Evolutionary conservation across 768 basidiomycete species (phyloP).

Genomic region (Serendipita sp.): DNA sequence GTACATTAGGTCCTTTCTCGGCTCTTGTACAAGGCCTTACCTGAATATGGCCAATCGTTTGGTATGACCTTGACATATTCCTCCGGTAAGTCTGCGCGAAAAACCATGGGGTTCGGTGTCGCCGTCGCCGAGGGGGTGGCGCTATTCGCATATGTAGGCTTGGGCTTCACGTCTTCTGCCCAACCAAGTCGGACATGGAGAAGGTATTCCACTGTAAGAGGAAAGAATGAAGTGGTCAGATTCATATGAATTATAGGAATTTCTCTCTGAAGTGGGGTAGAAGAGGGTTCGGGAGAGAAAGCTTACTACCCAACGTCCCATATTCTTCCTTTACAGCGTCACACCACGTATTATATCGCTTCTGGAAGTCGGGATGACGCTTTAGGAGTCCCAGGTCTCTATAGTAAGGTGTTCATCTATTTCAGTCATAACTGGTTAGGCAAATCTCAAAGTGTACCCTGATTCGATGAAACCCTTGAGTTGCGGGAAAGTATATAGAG

Average conservation of each 20-base stretch:
- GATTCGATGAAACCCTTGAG: slow-evolving; percentile 65
- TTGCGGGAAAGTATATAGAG: slow-evolving; percentile 60
- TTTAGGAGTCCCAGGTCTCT: slow-evolving; percentile 72
- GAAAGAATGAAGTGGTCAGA: not conserved
- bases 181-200: slow-evolving; percentile 52
- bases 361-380: slow-evolving; percentile 52
- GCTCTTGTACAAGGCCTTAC: slow-evolving; percentile 20
- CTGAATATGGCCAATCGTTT: slow-evolving; percentile 84
- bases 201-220: slow-evolving; percentile 51
- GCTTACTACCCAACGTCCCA: slow-evolving; percentile 44
- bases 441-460: slow-evolving; percentile 28
- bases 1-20: not conserved
- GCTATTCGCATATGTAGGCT: not conserved
- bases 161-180: slow-evolving; percentile 24
- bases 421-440: not conserved
- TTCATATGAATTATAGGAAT: no score
- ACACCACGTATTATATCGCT: slow-evolving; percentile 46
- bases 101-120: slow-evolving; percentile 19
- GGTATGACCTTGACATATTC: slow-evolving; percentile 51
- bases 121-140: slow-evolving; percentile 7
- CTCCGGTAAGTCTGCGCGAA: slow-evolving; percentile 43
- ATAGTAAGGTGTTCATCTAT: not conserved
- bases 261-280: not conserved
- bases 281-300: not conserved
- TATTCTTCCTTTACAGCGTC: slow-evolving; percentile 37